These are phyloP conservation scores for Leishmania martiniquensis DNA, from an alignment of 208 protist genomes.

Conservation along the genomic window DNA sequence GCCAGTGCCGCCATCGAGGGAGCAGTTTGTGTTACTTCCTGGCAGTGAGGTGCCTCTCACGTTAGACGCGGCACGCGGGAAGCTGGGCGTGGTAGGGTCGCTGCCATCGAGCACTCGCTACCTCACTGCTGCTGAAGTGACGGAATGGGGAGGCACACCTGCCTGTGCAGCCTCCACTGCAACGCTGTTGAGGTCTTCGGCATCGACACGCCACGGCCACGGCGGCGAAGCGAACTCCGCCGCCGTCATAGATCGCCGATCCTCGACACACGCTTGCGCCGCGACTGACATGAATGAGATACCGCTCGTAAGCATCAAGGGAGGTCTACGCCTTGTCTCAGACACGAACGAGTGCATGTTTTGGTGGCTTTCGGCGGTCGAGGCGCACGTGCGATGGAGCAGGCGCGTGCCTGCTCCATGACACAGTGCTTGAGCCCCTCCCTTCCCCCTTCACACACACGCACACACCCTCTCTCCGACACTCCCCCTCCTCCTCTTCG, in stretches of 20 bases:
- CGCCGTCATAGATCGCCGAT: not conserved
- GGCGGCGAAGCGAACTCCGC: not conserved
- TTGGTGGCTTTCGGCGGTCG: constrained; percentile 54
- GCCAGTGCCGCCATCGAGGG: not conserved
- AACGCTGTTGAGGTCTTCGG: not conserved
- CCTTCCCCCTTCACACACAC: not conserved
- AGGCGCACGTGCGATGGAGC: constrained; percentile 53
- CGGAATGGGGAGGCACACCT: not conserved
- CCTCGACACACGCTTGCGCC: not conserved
- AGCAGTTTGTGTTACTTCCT: constrained; percentile 22
- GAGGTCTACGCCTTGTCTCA: constrained; percentile 32
- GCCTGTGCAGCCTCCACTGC: not conserved
- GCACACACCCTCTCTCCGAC: no score
- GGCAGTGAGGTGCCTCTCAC: constrained; percentile 20
- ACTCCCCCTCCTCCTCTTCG: not conserved
- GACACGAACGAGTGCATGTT: constrained; percentile 64
- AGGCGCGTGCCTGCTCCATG: not conserved
- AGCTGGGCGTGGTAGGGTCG: constrained; percentile 24
- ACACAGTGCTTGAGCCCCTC: not conserved
- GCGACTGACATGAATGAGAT: constrained; percentile 3
- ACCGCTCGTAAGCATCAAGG: constrained; percentile 41
- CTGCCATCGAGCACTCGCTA: constrained; percentile 24
- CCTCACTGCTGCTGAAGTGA: constrained; percentile 18
- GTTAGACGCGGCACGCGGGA: constrained; percentile 12
- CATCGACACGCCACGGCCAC: not conserved